A percentile compares a stretch with the other conserved stretches of the same genome.
Conservation (phyloP, 2,329 filamentous ascomycete species). For the Bipolaris bicolor region DNA sequence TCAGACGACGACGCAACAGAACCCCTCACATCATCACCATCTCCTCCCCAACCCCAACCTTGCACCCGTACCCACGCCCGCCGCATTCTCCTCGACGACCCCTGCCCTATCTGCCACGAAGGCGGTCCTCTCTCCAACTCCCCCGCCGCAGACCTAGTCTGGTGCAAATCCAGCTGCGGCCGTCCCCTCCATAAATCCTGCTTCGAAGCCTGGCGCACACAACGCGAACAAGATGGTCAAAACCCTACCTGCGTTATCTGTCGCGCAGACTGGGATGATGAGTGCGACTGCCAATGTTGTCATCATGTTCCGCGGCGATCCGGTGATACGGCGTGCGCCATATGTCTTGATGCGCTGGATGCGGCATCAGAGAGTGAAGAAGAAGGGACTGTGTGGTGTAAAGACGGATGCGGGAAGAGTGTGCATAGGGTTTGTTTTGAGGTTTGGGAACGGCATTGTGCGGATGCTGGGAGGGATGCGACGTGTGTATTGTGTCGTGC, state of each 20-base stretch:
- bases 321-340: constrained; percentile 4
- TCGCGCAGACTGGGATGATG: constrained; percentile 18
- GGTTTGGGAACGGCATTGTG: constrained; percentile 15
- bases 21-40: not conserved
- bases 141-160: constrained; percentile 14
- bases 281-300: not conserved
- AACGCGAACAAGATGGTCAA: not conserved
- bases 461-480: not conserved
- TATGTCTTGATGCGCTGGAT: constrained; percentile 11
- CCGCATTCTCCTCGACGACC: constrained; percentile 20
- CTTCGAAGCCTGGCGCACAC: constrained; percentile 20
- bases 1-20: not conserved
- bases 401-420: constrained; percentile 21
- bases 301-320: constrained; percentile 2
- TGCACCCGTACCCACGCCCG: constrained; percentile 22
- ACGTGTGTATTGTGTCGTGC: not conserved
- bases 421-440: constrained; percentile 22
- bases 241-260: constrained; percentile 19
- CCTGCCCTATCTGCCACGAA: constrained; percentile 32
- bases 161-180: constrained; percentile 28
- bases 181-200: constrained; percentile 21
- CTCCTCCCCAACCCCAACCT: not conserved
- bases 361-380: too few relatives aligned
- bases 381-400: constrained; percentile 21
- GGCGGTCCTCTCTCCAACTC: constrained; percentile 9